Conservation (phyloP, 228 moss, liverwort and hornwort genomes). For the Sphagnum fallax region DNA sequence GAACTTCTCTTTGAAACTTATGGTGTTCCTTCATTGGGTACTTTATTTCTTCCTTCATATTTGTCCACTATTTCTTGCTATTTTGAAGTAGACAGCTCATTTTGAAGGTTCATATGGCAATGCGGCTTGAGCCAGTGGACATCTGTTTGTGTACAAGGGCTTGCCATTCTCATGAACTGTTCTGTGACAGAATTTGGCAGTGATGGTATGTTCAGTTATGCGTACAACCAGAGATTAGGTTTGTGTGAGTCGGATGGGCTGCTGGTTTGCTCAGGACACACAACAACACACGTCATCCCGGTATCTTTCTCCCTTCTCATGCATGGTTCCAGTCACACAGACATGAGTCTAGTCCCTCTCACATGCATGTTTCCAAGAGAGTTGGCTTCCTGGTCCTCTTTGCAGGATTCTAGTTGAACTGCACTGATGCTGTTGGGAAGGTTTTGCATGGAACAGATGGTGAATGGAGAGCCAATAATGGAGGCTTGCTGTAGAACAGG, state of each 20-base stretch:
- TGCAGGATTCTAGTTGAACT: too few relatives aligned
- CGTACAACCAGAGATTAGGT: conserved; percentile 71
- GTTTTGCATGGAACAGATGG: conserved; percentile 35
- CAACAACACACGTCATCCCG: conserved; percentile 93
- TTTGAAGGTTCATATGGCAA: too few relatives aligned
- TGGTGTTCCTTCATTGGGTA: conserved; percentile 82
- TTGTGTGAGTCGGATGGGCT: conserved; percentile 72
- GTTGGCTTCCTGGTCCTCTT: too few relatives aligned
- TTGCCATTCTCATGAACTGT: too few relatives aligned
- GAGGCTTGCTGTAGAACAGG: conserved; percentile 84
- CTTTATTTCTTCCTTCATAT: neutral
- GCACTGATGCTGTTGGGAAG: too few relatives aligned
- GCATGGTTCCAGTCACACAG: too few relatives aligned
- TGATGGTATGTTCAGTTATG: conserved; percentile 85
- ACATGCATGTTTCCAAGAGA: too few relatives aligned
- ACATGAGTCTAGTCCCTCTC: too few relatives aligned
- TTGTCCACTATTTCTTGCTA: neutral
- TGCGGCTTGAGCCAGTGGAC: too few relatives aligned
- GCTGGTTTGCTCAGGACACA: conserved; percentile 83
- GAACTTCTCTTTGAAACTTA: conserved; percentile 97
- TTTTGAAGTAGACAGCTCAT: too few relatives aligned
- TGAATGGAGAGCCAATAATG: conserved; percentile 78
- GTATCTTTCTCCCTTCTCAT: conserved; percentile 20
- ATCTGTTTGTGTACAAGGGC: too few relatives aligned
- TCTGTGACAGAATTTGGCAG: conserved; percentile 65